Evolutionary conservation across 768 basidiomycete species (phyloP), one percentile per base, ranked within the genome.

Genomic region (Lactifluus hygrophoroides): DNA sequence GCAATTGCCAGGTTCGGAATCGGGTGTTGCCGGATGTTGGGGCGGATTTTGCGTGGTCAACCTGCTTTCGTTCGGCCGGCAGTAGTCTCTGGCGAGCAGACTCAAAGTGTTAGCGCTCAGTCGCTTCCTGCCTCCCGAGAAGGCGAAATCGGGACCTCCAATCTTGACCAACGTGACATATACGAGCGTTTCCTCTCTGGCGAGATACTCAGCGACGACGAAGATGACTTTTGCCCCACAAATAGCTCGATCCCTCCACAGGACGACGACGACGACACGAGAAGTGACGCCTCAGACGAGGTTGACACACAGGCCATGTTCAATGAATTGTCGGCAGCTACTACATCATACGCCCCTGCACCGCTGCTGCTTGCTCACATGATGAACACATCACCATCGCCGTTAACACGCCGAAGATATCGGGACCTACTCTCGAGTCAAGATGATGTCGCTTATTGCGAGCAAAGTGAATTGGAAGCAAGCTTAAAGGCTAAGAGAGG

Each of bases 171-270:
- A 5, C 70, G 66, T 27, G 74, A 76, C 37, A 57, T 78, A 2
- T 87, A 86, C 67, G 69, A 71, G 57, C 73, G 78, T 32, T 88
- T 88, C 64, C 70, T 86, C 60, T 73, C 77, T 16, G 86, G 84
- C 11, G 85, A 86, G 53, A 72, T 66, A 6, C 66, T 81, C 17
- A 75, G 72, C 57, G 80, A 80, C 56, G 78, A 80, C 48, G 78
- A 78, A 51, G 76, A 75, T 16, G 77, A 76, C 2, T 75, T 68
- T 54, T 59, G 59, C 19, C 70, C 67, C 1, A 32, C 58, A 21
- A 58, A 56, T 8, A 57, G 43, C 44, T 27, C 51, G 25, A 16
- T 28, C 8, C 48, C 37, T 21, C 51, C 27, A 37, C 43, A 61
- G 8, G 66, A 66, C 19, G 62, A 61, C 23, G 63, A 67, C 25